phyloP scores from a whole-genome alignment of 352 stramenopile genomes.

The Phytophthora constricta region DNA sequence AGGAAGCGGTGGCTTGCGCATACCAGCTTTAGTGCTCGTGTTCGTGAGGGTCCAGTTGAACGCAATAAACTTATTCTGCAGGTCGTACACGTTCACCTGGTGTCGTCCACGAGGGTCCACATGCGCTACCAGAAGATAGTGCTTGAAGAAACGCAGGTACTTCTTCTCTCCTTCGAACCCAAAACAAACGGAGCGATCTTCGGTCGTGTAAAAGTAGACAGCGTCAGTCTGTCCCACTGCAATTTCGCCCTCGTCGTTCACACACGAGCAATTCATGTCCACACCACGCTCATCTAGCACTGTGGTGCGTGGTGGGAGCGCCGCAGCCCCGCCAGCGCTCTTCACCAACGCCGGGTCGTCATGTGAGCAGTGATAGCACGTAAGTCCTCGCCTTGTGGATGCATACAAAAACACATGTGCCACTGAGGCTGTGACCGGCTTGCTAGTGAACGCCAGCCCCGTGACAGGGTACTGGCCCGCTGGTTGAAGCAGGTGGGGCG shows the following conservation, averaged over 20 bases:
- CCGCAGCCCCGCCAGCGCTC: conserved; percentile 59
- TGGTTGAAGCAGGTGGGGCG: conserved; percentile 76
- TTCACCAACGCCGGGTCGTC: conserved; percentile 83
- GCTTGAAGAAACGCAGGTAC: conserved; percentile 89
- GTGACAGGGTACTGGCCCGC: conserved; percentile 85
- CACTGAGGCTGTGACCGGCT: conserved; percentile 67
- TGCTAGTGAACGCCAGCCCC: conserved; percentile 79
- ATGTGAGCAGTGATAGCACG: conserved; percentile 86
- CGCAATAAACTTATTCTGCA: conserved; percentile 93
- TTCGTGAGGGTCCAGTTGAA: conserved; percentile 91
- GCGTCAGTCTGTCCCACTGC: conserved; percentile 85
- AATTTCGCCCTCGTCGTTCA: conserved; percentile 88
- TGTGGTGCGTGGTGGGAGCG: conserved; percentile 72
- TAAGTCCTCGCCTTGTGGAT: conserved; percentile 77
- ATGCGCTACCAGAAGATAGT: conserved; percentile 86
- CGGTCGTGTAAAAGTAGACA: conserved; percentile 91
- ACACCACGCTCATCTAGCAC: conserved; percentile 86
- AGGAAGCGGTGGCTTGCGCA: conserved; percentile 40
- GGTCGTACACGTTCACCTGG: conserved; percentile 92
- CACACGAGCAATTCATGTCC: conserved; percentile 80
- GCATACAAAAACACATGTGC: conserved; percentile 83
- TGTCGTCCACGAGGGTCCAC: conserved; percentile 83
- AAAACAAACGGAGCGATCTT: conserved; percentile 89
- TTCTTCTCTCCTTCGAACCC: conserved; percentile 90
- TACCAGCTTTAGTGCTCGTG: conserved; percentile 43